Base-by-base conservation (phyloP, 2,329 filamentous ascomycete genomes). In the Trichoderma pleuroti region DNA sequence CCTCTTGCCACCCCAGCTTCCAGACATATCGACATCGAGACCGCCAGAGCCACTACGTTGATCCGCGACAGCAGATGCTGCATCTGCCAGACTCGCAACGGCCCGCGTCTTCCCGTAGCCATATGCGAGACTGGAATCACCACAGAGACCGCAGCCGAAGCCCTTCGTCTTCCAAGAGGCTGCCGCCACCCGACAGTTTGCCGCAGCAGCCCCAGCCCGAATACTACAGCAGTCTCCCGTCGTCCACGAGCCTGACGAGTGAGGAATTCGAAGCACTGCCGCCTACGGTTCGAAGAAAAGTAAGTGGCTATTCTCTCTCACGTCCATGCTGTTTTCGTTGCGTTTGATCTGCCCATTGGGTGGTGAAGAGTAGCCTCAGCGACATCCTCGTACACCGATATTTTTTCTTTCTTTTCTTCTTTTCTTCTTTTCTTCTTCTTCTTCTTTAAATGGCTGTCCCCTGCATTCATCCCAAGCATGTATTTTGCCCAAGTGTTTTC, bases 211-310 rank as follows among this genome's bases (percentile, higher is more conserved):
- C 68, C n/a, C 66, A 72, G 30, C 66, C 73, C 16, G 70, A 73
- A 30, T 74, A 75, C 59, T 26, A 24, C 42, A n/a, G 26, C n/a
- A 74, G 71, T 65, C 73, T 72, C n/a, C 72, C 76, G 62, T 76
- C 78, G 26, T 76, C 77, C 34, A 74, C 73, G 61, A 73, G 72
- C 26, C 80, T 82, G 73, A 82, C 81, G 2, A 80, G 74, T 72
- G 76, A 80, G 36, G 80, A 82, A 66, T 87, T 87, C 71, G 84
- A 87, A 73, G 82, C 83, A 52, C 79, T 88, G 12, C 87, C 87
- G 24, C 84, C 84, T 28, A 85, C 86, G 18, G 82, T 89, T 67
- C 82, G 85, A 75, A 82, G 86, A 78, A 89, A 89, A 81, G 87
- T 89, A 80, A 82, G 86, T 72, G 5, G 28, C 36, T 16, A 28